Evolutionary conservation across 2,329 filamentous ascomycete genomes (phyloP), one percentile per base, ranked within the genome.

Genomic region (Phaeosphaeriaceae sp.): DNA sequence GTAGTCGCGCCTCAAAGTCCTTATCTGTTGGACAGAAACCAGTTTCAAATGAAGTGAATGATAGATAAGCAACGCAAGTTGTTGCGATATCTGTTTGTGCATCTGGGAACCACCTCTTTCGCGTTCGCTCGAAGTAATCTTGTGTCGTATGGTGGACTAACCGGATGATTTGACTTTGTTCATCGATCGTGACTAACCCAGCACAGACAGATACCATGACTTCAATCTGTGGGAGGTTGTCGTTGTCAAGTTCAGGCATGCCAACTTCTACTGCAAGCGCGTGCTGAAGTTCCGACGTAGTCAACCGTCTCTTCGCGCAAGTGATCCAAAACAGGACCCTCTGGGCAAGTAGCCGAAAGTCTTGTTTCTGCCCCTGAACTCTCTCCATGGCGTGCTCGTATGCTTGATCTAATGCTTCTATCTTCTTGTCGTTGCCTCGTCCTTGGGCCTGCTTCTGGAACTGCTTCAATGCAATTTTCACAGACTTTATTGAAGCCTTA

Each of bases 361-460:
- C 72, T 1, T 42, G 1, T 1, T 53, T 9, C 39, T 82, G 78
- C 0, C 56, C 50, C 13, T 72, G 36, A 21, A 82, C 78, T 15
- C 77, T 65, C 3, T 46, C 11, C 13, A 58, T 35, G 1, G 54
- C 56, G 8, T 50, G 40, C 1, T 37, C 12, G 32, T 60, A 61
- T 5, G 54, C 54, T 6, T 28, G n/a, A 21, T 54, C 44, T n/a
- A 48, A 33, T n/a, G 47, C 40, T 6, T 26, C 35, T 8, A 34
- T 17, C 16, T 48, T 52, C 4, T 29, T 43, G 1, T n/a, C n/a
- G n/a, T n/a, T n/a, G n/a, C n/a, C n/a, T n/a, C n/a, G n/a, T n/a
- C n/a, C n/a, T n/a, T n/a, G n/a, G n/a, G n/a, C n/a, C n/a, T n/a
- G n/a, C n/a, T n/a, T n/a, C n/a, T 52, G 13, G 1, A 58, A 36